Evolutionary conservation across 2,329 filamentous ascomycete genomes (phyloP).

Genomic region (Sordariomycetes sp.): DNA sequence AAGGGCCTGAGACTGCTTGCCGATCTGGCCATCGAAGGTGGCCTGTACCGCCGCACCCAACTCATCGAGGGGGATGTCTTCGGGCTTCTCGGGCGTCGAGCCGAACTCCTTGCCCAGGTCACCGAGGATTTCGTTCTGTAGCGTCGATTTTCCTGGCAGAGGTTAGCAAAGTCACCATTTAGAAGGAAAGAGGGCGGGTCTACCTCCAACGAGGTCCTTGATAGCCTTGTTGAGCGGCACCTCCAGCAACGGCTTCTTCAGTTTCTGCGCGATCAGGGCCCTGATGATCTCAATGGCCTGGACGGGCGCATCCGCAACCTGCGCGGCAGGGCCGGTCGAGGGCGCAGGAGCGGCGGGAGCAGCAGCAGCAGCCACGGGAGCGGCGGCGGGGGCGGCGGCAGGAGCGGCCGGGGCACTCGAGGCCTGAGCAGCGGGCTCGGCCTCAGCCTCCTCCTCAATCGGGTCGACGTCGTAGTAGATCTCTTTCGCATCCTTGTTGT

Average conservation of each 20-base stretch:
- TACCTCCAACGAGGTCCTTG: conserved; percentile 95
- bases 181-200: conserved; percentile 20
- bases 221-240: conserved; percentile 93
- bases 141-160: conserved; percentile 76
- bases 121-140: conserved; percentile 97
- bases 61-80: conserved; percentile 94
- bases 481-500: conserved; percentile 98
- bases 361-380: conserved; percentile 40
- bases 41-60: conserved; percentile 90
- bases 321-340: conserved; percentile 72
- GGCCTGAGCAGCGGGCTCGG: conserved; percentile 31
- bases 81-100: conserved; percentile 93
- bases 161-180: neutral
- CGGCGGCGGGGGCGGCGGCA: conserved; percentile 35
- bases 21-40: conserved; percentile 96
- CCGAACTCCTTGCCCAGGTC: conserved; percentile 98
- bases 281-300: conserved; percentile 82
- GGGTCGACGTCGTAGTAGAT: conserved; percentile 99
- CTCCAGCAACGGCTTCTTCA: conserved; percentile 86
- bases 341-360: conserved; percentile 47
- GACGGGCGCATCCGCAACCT: conserved; percentile 77
- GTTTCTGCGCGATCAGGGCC: conserved; percentile 84
- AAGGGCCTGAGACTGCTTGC: conserved; percentile 88
- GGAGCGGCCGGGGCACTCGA: conserved; percentile 38
- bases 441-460: conserved; percentile 73